These are phyloP conservation scores for Triadica sebifera DNA, from an alignment of 345 rosid genomes.

Conservation along the genomic window DNA sequence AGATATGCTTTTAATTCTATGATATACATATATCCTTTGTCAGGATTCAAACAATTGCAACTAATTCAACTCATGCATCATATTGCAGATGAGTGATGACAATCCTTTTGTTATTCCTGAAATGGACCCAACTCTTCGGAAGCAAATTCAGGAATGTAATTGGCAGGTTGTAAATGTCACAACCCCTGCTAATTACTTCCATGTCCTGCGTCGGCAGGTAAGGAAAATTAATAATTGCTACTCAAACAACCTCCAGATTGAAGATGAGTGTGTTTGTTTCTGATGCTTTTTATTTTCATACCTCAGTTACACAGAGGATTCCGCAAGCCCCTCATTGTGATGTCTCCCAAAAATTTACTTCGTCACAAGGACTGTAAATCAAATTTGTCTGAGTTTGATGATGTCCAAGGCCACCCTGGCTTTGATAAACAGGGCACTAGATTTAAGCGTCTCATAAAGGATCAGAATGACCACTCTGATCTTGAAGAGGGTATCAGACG, in stretches of 20 bases:
- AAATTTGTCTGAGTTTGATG: slow-evolving; percentile 90
- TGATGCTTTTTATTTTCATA: not conserved
- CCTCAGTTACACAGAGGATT: slow-evolving; percentile 75
- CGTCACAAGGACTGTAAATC: slow-evolving; percentile 95
- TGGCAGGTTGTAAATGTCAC: slow-evolving; percentile 53
- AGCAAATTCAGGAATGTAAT: slow-evolving; percentile 59
- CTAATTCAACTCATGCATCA: not conserved
- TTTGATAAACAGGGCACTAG: slow-evolving; percentile 91
- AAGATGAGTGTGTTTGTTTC: not conserved
- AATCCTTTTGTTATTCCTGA: slow-evolving; percentile 74
- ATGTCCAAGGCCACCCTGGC: slow-evolving; percentile 94
- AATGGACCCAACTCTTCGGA: slow-evolving; percentile 76
- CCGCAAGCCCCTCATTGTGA: slow-evolving; percentile 84
- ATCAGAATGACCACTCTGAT: slow-evolving; percentile 75
- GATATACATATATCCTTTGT: not conserved
- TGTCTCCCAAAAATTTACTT: slow-evolving; percentile 89
- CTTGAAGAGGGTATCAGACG: slow-evolving; percentile 87
- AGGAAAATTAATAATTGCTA: not conserved
- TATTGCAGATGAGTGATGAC: slow-evolving; percentile 75
- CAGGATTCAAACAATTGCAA: too few relatives aligned
- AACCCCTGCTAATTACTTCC: slow-evolving; percentile 85
- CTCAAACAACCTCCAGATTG: not conserved
- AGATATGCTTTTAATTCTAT: not conserved
- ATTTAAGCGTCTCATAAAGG: slow-evolving; percentile 35
- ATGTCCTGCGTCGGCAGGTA: slow-evolving; percentile 80